phyloP scores from a whole-genome alignment of 148 eudicot species.

The Pharnaceum exiguum region DNA sequence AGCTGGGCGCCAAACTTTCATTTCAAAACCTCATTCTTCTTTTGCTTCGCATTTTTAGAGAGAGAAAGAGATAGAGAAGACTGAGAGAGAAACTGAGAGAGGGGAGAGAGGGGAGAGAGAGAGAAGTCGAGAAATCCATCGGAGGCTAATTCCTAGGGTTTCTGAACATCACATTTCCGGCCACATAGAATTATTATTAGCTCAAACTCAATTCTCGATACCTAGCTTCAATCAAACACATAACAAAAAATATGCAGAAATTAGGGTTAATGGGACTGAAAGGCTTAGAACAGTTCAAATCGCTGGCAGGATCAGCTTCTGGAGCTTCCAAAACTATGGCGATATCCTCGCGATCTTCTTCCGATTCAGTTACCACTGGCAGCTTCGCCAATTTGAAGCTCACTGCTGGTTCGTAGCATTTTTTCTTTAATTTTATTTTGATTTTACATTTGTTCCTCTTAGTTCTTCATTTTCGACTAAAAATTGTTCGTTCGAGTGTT shows the following conservation, averaged over 20 bases:
- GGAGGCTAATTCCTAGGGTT: constrained; percentile 1
- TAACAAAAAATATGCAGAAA: constrained; percentile 44
- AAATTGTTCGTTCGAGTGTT: neutral
- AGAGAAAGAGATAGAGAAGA: neutral
- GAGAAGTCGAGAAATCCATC: neutral
- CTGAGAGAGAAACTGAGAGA: neutral
- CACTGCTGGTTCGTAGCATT: constrained; percentile 74
- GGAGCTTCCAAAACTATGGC: constrained; percentile 47
- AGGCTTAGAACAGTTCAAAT: constrained; percentile 59
- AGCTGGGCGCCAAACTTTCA: constrained; percentile 16
- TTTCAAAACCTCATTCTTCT: neutral
- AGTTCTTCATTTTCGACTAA: constrained; percentile 6
- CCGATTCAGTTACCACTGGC: constrained; percentile 59
- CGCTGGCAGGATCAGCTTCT: constrained; percentile 40
- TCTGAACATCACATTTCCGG: neutral
- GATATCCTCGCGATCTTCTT: constrained; percentile 40
- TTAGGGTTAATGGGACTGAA: constrained; percentile 59
- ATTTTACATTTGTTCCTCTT: too few species aligned
- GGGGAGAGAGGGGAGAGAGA: neutral
- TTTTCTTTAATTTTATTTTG: too few species aligned
- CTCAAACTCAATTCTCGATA: neutral
- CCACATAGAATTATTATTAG: too few species aligned
- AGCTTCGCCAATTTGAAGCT: constrained; percentile 84
- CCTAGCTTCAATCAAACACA: constrained; percentile 3
- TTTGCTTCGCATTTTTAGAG: neutral